Percentiles rank a stretch among this genome's conserved stretches.
Conservation (phyloP, 2,329 filamentous ascomycete species). For the Apiospora hydei region DNA sequence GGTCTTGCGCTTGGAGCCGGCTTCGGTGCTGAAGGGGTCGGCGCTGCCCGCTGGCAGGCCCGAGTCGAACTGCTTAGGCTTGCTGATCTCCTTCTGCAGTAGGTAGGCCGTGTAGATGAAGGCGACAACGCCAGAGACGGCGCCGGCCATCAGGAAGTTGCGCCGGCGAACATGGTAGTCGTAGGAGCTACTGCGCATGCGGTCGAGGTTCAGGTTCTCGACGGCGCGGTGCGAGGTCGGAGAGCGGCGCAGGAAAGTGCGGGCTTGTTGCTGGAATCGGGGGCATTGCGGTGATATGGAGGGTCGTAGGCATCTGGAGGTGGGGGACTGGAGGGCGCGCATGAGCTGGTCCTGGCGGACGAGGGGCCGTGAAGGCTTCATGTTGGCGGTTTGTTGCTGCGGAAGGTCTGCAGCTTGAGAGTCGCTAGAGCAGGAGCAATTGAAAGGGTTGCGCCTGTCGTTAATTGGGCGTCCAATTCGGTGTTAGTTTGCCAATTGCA, state of each 20-base stretch:
- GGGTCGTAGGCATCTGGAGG: slow-evolving; percentile 23
- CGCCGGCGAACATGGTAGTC: slow-evolving; percentile 60
- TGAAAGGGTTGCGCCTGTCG: not conserved
- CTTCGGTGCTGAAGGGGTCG: slow-evolving; percentile 54
- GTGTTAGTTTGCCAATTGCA: not conserved
- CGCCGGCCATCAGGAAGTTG: slow-evolving; percentile 59
- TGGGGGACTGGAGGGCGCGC: slow-evolving; percentile 24
- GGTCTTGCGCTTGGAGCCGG: slow-evolving; percentile 60
- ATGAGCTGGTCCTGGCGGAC: slow-evolving; percentile 26
- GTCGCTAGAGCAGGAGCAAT: not conserved
- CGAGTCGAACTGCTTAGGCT: slow-evolving; percentile 56
- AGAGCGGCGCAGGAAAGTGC: slow-evolving; percentile 45
- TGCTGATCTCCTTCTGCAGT: slow-evolving; percentile 35
- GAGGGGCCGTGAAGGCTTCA: slow-evolving; percentile 26
- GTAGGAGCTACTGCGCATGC: slow-evolving; percentile 53
- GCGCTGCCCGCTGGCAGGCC: slow-evolving; percentile 47
- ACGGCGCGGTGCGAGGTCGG: slow-evolving; percentile 44
- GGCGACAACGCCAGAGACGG: slow-evolving; percentile 56
- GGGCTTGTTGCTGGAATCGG: slow-evolving; percentile 35
- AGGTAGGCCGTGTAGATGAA: slow-evolving; percentile 57
- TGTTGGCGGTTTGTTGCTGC: slow-evolving; percentile 19
- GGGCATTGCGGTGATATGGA: slow-evolving; percentile 27
- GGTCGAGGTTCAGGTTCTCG: slow-evolving; percentile 59
- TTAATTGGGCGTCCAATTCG: not conserved
- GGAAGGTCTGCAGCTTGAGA: not conserved